phyloP scores from a whole-genome alignment of 805 yeast species.

The Debaryomyces tyrocola region DNA sequence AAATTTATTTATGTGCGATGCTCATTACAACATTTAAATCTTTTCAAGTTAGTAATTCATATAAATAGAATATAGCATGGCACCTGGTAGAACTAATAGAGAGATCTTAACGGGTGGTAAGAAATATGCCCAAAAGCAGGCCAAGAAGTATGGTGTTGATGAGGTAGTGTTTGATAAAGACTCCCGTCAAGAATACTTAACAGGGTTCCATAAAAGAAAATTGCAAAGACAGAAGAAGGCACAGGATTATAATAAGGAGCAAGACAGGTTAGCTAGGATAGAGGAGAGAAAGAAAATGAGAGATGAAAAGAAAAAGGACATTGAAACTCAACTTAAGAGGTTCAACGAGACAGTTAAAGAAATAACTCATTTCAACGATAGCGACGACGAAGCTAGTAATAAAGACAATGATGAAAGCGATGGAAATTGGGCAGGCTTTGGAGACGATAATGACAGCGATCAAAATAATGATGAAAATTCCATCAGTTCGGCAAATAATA shows the following conservation, averaged over 20 bases:
- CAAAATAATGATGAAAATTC: conserved; percentile 10
- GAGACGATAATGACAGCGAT: conserved; percentile 19
- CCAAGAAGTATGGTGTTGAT: conserved; percentile 66
- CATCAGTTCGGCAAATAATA: conserved; percentile 4
- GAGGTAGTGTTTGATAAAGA: conserved; percentile 84
- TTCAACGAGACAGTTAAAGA: conserved; percentile 48
- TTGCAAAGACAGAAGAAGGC: conserved; percentile 87
- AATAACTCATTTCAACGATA: conserved; percentile 19
- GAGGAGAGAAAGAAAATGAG: conserved; percentile 74
- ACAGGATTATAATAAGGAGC: conserved; percentile 70
- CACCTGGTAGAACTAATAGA: conserved; percentile 55
- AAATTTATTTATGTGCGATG: conserved; percentile 6
- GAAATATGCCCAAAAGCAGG: conserved; percentile 68
- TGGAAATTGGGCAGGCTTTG: conserved; percentile 46
- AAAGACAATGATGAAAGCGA: conserved; percentile 13
- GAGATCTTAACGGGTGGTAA: conserved; percentile 88
- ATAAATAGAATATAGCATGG: conserved; percentile 12
- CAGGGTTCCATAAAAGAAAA: conserved; percentile 95
- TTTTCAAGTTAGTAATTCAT: background rate
- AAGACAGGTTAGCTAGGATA: conserved; percentile 66
- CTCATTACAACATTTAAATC: conserved; percentile 6
- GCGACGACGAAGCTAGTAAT: conserved; percentile 18
- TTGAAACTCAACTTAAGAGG: conserved; percentile 62
- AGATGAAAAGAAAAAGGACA: conserved; percentile 66
- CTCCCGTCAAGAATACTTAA: conserved; percentile 77